A percentile compares a stretch with the other conserved stretches of the same genome.
Evolutionary conservation across 306 rosid species (phyloP).

Genomic region (Prunus mira): DNA sequence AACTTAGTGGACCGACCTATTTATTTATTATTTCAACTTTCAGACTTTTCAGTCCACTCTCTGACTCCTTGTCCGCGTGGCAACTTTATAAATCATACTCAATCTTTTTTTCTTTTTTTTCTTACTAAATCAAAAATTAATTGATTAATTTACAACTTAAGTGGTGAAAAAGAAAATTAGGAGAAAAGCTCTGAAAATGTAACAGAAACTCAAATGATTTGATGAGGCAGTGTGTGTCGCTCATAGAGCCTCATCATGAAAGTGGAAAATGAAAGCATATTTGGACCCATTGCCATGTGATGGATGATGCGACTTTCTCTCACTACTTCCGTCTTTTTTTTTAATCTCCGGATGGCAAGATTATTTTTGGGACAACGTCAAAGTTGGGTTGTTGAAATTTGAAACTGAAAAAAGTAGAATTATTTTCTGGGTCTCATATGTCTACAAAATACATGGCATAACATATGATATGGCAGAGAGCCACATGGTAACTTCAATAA

Average conservation of each 20-base stretch:
- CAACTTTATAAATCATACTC: background rate
- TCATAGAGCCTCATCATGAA: background rate
- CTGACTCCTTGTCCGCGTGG: background rate
- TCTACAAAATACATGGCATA: background rate
- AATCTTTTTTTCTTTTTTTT: background rate
- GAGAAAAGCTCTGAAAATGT: no score
- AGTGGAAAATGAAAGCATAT: background rate
- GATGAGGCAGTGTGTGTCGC: background rate
- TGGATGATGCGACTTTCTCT: background rate
- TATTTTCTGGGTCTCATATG: background rate
- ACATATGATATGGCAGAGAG: background rate
- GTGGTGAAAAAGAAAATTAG: no score
- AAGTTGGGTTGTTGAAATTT: background rate
- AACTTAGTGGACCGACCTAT: conserved; percentile 6
- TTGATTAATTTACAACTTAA: no score
- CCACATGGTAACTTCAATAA: background rate
- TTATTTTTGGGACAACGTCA: background rate
- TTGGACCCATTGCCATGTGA: conserved; percentile 18
- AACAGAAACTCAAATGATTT: background rate
- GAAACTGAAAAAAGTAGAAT: background rate
- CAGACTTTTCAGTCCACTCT: background rate
- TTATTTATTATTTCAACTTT: background rate
- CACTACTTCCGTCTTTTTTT: background rate
- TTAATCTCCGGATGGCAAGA: background rate
- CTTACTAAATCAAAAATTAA: no score